Percentiles rank a stretch among this genome's conserved stretches.
These are phyloP conservation scores for Pseudogymnoascus sp. DNA, from an alignment of 2,329 filamentous ascomycete species.

Conservation along the genomic window DNA sequence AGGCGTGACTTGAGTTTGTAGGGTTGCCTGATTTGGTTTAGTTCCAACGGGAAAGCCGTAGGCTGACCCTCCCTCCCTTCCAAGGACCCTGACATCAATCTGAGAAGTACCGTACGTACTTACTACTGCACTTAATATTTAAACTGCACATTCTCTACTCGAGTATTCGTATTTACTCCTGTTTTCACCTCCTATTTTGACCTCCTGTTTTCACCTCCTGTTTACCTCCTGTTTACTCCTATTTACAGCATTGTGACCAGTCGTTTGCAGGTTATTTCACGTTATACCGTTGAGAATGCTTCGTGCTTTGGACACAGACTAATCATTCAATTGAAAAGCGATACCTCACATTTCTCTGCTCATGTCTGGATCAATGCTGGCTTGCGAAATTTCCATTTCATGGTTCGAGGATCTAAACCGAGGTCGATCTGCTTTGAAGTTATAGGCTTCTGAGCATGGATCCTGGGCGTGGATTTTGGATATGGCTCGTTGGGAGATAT, in stretches of 20 bases:
- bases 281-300: neutral
- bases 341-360: neutral
- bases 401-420: neutral
- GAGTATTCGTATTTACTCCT: neutral
- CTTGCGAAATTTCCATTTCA: neutral
- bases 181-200: neutral
- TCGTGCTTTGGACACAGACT: neutral
- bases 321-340: neutral
- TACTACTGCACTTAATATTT: neutral
- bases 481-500: neutral
- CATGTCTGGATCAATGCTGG: neutral
- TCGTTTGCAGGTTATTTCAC: neutral
- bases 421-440: neutral
- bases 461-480: neutral
- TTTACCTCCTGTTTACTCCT: neutral
- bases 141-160: neutral
- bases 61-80: slow-evolving; percentile 2
- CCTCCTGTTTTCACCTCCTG: neutral
- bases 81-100: neutral
- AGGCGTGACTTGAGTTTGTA: neutral
- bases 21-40: neutral
- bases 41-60: neutral
- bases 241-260: neutral
- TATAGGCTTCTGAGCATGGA: neutral
- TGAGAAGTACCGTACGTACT: neutral